Evolutionary conservation across 2,329 filamentous ascomycete species (phyloP).

Genomic region (Fusarium xyrophilum): DNA sequence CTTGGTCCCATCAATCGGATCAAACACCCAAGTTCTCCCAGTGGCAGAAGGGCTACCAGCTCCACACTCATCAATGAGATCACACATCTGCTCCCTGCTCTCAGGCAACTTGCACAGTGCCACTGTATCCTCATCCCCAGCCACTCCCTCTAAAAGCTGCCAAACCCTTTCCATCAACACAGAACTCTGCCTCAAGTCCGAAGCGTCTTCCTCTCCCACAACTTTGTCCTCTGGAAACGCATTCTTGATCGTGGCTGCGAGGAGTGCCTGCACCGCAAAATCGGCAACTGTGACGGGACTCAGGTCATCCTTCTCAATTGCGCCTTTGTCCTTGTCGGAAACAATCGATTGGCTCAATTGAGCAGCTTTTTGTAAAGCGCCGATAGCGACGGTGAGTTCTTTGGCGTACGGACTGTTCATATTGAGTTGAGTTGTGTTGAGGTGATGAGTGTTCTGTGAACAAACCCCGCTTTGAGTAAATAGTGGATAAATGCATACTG

Average conservation of each 20-base stretch:
- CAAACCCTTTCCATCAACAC: slow-evolving; percentile 56
- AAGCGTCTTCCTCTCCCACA: slow-evolving; percentile 63
- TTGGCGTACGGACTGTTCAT: slow-evolving; percentile 54
- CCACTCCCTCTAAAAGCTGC: slow-evolving; percentile 49
- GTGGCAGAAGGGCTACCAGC: slow-evolving; percentile 46
- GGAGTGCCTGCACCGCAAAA: slow-evolving; percentile 64
- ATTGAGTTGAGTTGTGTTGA: slow-evolving; percentile 15
- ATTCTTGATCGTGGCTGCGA: slow-evolving; percentile 57
- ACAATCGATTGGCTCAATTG: slow-evolving; percentile 59
- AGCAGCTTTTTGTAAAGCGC: slow-evolving; percentile 54
- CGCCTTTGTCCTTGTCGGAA: slow-evolving; percentile 56
- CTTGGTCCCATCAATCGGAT: slow-evolving; percentile 67
- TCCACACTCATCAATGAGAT: slow-evolving; percentile 61
- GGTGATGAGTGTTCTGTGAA: not conserved
- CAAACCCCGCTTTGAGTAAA: slow-evolving; percentile 37
- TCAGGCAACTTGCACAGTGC: slow-evolving; percentile 46
- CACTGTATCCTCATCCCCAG: slow-evolving; percentile 38
- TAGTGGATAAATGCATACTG: slow-evolving; percentile 41
- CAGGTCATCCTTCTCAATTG: slow-evolving; percentile 61
- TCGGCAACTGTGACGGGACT: slow-evolving; percentile 66
- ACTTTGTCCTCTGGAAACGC: slow-evolving; percentile 60
- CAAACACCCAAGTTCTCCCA: slow-evolving; percentile 63
- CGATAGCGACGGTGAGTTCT: slow-evolving; percentile 54
- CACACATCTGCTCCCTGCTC: slow-evolving; percentile 56
- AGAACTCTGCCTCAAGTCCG: slow-evolving; percentile 53